These are phyloP conservation scores for Lodderomyces orthopsilosis DNA, from an alignment of 1,139 yeast genomes.

Conservation along the genomic window DNA sequence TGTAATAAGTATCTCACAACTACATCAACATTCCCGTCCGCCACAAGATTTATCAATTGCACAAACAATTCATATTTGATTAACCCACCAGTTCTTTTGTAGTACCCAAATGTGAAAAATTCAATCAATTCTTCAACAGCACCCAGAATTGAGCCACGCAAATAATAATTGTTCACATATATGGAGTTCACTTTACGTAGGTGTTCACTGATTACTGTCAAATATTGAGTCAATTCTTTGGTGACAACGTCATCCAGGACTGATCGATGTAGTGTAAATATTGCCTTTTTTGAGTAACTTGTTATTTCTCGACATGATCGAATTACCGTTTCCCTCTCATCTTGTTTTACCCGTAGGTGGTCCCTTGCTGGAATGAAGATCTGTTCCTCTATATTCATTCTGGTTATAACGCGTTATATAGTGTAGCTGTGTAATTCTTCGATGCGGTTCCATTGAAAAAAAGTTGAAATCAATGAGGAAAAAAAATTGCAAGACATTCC, in stretches of 20 bases:
- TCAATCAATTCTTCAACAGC: slow-evolving; percentile 39
- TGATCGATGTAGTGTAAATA: slow-evolving; percentile 33
- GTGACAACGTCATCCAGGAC: slow-evolving; percentile 6
- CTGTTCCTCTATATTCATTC: slow-evolving; percentile 7
- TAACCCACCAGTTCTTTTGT: slow-evolving; percentile 17
- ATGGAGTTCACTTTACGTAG: slow-evolving; percentile 14
- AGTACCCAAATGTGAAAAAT: slow-evolving; percentile 35
- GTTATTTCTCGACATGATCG: slow-evolving; percentile 37
- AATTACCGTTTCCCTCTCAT: slow-evolving; percentile 35
- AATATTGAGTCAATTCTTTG: slow-evolving; percentile 17
- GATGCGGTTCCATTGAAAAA: neutral
- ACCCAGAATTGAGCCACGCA: slow-evolving; percentile 25
- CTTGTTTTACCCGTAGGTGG: slow-evolving; percentile 20
- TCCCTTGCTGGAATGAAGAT: slow-evolving; percentile 20
- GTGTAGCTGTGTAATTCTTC: neutral
- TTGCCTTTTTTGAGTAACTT: slow-evolving; percentile 36
- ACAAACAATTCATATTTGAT: slow-evolving; percentile 18
- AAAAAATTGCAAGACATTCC: neutral
- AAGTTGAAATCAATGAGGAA: neutral
- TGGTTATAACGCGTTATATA: neutral
- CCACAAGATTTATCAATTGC: slow-evolving; percentile 14
- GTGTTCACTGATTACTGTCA: slow-evolving; percentile 16
- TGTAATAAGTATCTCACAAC: slow-evolving; percentile 1
- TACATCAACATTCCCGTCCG: slow-evolving; percentile 3
- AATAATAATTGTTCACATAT: slow-evolving; percentile 16